These are phyloP conservation scores for Rubia yunnanensis DNA, from an alignment of 257 asterid species.

Conservation along the genomic window DNA sequence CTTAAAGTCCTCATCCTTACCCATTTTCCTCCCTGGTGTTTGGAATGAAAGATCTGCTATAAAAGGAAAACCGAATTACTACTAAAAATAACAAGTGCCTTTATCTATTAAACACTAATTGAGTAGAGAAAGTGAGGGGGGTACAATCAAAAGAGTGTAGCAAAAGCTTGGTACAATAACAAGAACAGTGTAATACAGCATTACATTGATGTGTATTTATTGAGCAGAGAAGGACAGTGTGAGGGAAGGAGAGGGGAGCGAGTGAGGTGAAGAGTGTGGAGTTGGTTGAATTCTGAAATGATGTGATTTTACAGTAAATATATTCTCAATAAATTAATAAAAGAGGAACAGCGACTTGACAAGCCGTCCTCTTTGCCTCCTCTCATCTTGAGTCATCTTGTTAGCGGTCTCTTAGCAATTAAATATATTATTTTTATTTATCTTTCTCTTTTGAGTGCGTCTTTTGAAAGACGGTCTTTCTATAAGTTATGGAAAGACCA, in stretches of 20 bases:
- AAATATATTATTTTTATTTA: no score
- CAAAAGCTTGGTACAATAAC: not conserved
- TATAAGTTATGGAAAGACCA: no score
- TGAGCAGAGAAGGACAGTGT: not conserved
- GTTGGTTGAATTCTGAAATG: constrained; percentile 28
- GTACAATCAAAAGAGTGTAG: not conserved
- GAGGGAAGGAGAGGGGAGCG: not conserved
- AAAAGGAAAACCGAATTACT: constrained; percentile 11
- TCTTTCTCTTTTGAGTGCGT: no score
- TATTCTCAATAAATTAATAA: constrained; percentile 12
- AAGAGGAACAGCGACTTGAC: constrained; percentile 54
- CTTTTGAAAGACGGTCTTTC: no score
- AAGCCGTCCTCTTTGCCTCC: constrained; percentile 25
- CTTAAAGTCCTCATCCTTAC: constrained; percentile 80
- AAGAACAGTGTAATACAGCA: not conserved
- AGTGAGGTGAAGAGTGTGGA: constrained; percentile 5
- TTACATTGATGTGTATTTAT: not conserved
- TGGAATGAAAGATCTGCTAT: constrained; percentile 22
- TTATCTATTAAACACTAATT: not conserved
- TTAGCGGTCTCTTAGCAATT: no score
- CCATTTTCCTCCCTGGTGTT: constrained; percentile 33
- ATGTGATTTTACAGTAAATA: constrained; percentile 49
- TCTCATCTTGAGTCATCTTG: no score
- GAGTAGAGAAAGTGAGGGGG: not conserved
- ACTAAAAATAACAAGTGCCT: not conserved